Evolutionary conservation across 2,329 filamentous ascomycete species (phyloP).

Genomic region (Fusarium falciforme): DNA sequence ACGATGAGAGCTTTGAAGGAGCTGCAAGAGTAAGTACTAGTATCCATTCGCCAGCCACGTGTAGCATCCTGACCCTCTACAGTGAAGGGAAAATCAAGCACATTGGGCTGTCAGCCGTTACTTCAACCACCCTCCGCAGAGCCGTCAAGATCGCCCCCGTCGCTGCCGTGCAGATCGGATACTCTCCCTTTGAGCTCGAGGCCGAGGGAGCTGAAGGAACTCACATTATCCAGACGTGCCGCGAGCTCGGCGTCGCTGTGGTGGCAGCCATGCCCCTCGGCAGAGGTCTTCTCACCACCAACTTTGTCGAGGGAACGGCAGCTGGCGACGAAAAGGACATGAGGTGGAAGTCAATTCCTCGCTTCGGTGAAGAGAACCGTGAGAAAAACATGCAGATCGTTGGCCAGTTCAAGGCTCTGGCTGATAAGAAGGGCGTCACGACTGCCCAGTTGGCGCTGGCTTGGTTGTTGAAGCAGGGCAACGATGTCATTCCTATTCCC

Average conservation of each 20-base stretch:
- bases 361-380: slow-evolving; percentile 37
- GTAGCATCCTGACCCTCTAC: not conserved
- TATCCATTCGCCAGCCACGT: not conserved
- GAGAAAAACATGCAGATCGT: slow-evolving; percentile 65
- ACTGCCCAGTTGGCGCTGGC: slow-evolving; percentile 68
- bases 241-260: slow-evolving; percentile 68
- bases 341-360: slow-evolving; percentile 7
- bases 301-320: slow-evolving; percentile 59
- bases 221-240: slow-evolving; percentile 63
- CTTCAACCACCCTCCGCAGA: slow-evolving; percentile 59
- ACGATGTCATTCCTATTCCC: slow-evolving; percentile 67
- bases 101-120: slow-evolving; percentile 62
- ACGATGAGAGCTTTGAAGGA: slow-evolving; percentile 60
- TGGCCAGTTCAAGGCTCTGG: slow-evolving; percentile 59
- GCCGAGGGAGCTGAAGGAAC: slow-evolving; percentile 63
- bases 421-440: slow-evolving; percentile 64
- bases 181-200: slow-evolving; percentile 64
- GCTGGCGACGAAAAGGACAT: slow-evolving; percentile 2
- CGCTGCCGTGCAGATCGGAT: slow-evolving; percentile 65
- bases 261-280: slow-evolving; percentile 71
- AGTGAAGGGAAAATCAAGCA: slow-evolving; percentile 65
- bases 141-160: slow-evolving; percentile 62
- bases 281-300: slow-evolving; percentile 67
- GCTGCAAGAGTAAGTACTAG: slow-evolving; percentile 47
- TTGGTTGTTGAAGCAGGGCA: slow-evolving; percentile 69